Base-by-base conservation (phyloP, 176 grass and related monocot species). In the Microstegium vimineum region DNA sequence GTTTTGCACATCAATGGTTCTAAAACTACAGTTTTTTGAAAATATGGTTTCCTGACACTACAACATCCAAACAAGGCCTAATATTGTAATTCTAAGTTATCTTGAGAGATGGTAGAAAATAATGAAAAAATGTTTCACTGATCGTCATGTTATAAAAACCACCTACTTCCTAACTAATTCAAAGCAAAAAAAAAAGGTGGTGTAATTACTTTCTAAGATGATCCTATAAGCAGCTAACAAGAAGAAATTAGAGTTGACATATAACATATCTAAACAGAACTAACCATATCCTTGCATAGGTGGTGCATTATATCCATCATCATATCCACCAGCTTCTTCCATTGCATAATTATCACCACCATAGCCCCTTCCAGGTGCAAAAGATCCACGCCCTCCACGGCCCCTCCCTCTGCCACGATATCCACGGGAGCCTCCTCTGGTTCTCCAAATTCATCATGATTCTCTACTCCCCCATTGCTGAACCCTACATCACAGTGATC, bases 391-490 rank as follows among this genome's bases (percentile, higher is more conserved):
- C 46, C 92, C 84, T 14, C 77, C 75, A 59, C 81, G 79, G n/a
- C 62, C 75, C 68, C 86, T 71, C n/a, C 73, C 89, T 74, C 87
- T 91, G 73, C 89, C 92, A 82, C 70, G 47, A 76, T 77, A 76
- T 62, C 83, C 59, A 23, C 9, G 62, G 43, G 73, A 31, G 28
- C 78, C 38, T 90, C 61, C 40, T 88, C 51, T 2, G 23, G 62
- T 22, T 80, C 78, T 59, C 27, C 84, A 78, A 69, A 28, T 73
- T 93, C 77, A 69, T 81, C 67, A 25, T 80, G 68, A 66, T 76
- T 87, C 17, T 89, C 74, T 61, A 10, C 60, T 27, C 56, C 78
- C 60, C 67, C 89, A 73, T 85, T 85, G 66, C 7, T 82, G 73
- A 88, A 85, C 60, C 85, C 89, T 91, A 22, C 17, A 81, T 54